Percentiles rank a stretch among this genome's conserved stretches.
phyloP scores from a whole-genome alignment of 352 stramenopile genomes.

The Phytopythium delawarense region DNA sequence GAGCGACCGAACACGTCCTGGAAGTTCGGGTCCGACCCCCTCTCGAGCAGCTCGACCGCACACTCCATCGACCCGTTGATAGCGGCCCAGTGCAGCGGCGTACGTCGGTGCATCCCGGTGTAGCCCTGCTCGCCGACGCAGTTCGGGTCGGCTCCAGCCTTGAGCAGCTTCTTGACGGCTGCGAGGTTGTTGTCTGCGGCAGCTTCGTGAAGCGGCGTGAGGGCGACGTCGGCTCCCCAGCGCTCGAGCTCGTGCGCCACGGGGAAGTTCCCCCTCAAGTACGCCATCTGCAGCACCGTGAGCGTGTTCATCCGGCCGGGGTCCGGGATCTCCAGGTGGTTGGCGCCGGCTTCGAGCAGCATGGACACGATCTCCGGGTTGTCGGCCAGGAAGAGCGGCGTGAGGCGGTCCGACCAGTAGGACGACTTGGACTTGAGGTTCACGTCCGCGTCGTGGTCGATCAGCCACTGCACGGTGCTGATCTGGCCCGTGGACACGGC shows the following conservation, averaged over 20 bases:
- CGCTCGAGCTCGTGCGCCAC: constrained; percentile 60
- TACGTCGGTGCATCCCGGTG: constrained; percentile 57
- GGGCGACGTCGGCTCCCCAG: constrained; percentile 64
- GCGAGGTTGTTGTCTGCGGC: constrained; percentile 36
- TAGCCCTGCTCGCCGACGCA: constrained; percentile 70
- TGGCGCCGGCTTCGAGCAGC: constrained; percentile 57
- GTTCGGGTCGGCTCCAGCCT: constrained; percentile 48
- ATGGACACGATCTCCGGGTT: constrained; percentile 60
- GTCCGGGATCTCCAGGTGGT: constrained; percentile 64
- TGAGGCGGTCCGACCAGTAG: constrained; percentile 57
- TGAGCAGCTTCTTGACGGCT: constrained; percentile 41
- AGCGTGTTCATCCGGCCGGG: constrained; percentile 66
- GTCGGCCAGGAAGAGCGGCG: constrained; percentile 65
- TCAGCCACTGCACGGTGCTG: constrained; percentile 46
- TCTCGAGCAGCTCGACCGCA: constrained; percentile 42
- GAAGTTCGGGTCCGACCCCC: constrained; percentile 64
- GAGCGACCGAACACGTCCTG: constrained; percentile 57
- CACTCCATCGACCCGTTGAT: constrained; percentile 46
- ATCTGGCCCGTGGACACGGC: constrained; percentile 62
- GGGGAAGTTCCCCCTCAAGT: constrained; percentile 60
- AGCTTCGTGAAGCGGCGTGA: constrained; percentile 67
- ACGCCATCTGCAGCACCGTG: constrained; percentile 61
- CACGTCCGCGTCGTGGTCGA: constrained; percentile 48
- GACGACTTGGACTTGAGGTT: constrained; percentile 61
- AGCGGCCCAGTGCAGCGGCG: constrained; percentile 66